phyloP scores from a whole-genome alignment of 306 rosid genomes.

The Lotus japonicus region DNA sequence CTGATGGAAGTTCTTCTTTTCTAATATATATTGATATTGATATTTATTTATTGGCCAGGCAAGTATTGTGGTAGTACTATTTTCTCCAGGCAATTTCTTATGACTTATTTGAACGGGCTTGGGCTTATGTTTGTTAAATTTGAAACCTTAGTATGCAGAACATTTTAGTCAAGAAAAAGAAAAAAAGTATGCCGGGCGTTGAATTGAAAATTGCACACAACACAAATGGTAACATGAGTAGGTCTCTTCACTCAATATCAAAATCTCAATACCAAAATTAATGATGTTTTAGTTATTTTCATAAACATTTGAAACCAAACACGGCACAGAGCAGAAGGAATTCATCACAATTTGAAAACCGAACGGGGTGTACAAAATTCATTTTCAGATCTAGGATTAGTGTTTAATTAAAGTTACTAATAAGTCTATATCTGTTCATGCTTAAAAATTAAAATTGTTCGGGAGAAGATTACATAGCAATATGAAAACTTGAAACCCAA shows the following conservation, averaged over 20 bases:
- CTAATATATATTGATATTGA: too few species aligned
- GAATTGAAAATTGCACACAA: neutral
- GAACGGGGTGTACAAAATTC: neutral
- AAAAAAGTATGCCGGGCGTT: neutral
- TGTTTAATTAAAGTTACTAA: too few species aligned
- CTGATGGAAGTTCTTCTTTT: too few species aligned
- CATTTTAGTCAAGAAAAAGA: too few species aligned
- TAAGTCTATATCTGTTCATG: too few species aligned
- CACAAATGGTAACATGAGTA: conserved; percentile 27
- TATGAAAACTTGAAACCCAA: neutral
- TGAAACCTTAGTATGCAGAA: neutral
- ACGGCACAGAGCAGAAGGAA: neutral
- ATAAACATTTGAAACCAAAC: neutral
- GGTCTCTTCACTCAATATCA: conserved; percentile 28
- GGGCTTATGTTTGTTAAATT: neutral
- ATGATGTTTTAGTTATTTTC: neutral
- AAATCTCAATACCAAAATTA: conserved; percentile 12
- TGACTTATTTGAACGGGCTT: too few species aligned
- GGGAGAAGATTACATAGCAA: too few species aligned
- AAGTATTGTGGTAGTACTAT: too few species aligned
- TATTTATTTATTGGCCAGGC: too few species aligned
- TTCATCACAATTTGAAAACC: neutral
- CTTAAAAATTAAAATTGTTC: too few species aligned
- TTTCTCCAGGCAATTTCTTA: neutral
- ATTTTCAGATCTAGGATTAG: neutral